These are phyloP conservation scores for Wakefieldia striispora DNA, from an alignment of 768 basidiomycete species.

Conservation along the genomic window DNA sequence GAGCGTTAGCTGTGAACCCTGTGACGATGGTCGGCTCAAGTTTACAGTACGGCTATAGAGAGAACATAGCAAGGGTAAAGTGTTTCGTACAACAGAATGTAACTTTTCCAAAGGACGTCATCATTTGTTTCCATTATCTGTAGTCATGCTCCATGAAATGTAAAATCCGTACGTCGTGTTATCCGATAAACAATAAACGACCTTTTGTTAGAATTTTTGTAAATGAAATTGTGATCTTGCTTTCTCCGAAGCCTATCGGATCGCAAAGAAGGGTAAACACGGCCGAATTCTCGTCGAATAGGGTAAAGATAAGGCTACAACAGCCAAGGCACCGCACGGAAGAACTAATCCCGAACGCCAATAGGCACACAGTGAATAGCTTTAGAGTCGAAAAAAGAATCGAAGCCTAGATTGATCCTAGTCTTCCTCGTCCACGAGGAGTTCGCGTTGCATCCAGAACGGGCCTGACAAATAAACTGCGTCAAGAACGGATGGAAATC, in stretches of 20 bases:
- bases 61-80: neutral
- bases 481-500: neutral
- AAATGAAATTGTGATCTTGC: neutral
- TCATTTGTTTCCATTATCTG: neutral
- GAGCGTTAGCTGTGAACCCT: constrained; percentile 39
- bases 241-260: neutral
- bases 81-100: neutral
- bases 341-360: neutral
- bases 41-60: constrained; percentile 38
- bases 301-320: too few relatives aligned
- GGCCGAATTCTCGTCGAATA: too few relatives aligned
- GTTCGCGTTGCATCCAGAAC: constrained; percentile 29
- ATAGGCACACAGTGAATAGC: neutral
- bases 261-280: neutral
- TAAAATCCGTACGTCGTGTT: neutral
- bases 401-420: neutral
- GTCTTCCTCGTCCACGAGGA: constrained; percentile 25
- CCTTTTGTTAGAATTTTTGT: neutral
- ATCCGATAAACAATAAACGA: neutral
- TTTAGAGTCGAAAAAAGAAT: neutral
- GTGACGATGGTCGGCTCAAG: constrained; percentile 41
- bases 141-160: neutral
- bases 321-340: too few relatives aligned
- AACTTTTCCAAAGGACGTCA: too few relatives aligned
- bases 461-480: constrained; percentile 15